These are phyloP conservation scores for Huntiella omanensis DNA, from an alignment of 2,329 filamentous ascomycete species.

Conservation along the genomic window DNA sequence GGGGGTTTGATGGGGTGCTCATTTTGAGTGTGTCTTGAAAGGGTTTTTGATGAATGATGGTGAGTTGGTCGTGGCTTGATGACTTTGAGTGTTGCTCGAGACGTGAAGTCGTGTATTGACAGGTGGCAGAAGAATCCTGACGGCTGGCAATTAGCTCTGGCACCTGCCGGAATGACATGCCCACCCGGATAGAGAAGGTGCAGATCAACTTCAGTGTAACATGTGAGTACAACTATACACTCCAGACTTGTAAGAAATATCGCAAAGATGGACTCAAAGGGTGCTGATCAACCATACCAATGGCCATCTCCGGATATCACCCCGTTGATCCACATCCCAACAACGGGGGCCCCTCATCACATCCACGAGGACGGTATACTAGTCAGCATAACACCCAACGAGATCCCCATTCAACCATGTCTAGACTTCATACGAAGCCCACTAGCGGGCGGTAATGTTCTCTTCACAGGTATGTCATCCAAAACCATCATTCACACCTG, in stretches of 20 bases:
- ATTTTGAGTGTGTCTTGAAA: not conserved
- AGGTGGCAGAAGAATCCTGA: not conserved
- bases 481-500: constrained; percentile 11
- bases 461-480: constrained; percentile 47
- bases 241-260: too few species aligned
- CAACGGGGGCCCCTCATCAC: too few species aligned
- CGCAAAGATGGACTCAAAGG: too few species aligned
- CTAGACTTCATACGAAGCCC: constrained; percentile 40
- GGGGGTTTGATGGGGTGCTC: not conserved
- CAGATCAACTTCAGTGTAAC: too few species aligned
- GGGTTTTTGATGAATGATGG: not conserved
- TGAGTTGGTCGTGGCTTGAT: not conserved
- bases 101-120: not conserved
- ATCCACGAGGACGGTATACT: not conserved
- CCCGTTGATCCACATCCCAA: too few species aligned
- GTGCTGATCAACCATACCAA: too few species aligned
- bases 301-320: too few species aligned
- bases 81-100: too few species aligned
- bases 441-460: constrained; percentile 54
- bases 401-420: too few species aligned
- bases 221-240: too few species aligned
- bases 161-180: not conserved
- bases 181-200: not conserved
- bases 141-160: not conserved
- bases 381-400: too few species aligned